Evolutionary conservation across 257 asterid genomes (phyloP), one percentile per base, ranked within the genome.

Genomic region (Dorcoceras hygrometricum): DNA sequence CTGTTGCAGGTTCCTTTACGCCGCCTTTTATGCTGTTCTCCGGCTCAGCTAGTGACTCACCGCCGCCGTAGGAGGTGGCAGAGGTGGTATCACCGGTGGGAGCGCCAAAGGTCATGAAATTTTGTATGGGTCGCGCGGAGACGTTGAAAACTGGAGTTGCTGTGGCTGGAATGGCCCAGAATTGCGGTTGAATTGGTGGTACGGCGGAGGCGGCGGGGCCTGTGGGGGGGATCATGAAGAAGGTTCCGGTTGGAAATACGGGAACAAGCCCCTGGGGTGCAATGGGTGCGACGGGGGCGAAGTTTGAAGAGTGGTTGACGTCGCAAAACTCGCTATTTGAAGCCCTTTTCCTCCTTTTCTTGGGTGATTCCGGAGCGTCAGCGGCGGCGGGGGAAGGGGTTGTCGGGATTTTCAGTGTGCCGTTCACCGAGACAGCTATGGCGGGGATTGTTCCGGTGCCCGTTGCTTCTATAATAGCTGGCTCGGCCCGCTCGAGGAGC

Each of bases 361-460:
- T 79, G 10, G 66, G 76, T 10, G 73, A 26, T 16, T 77, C 89
- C 6, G 75, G 77, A 0, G 65, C 81, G 23, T 74, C 16, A 20
- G 76, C 8, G 46, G 76, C 4, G 24, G 67, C 28, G 53, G 80
- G 23, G n/a, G 61, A 23, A 8, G 83, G 67, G 6, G 87, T 79
- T 23, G 86, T 81, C 1, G 96, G 97, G 46, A 87, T 90, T 58
- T 87, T 90, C 11, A 90, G 57, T 5, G 86, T 62, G 3, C 95
- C 97, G 73, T 89, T 89, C 11, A 89, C 95, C 0, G 96, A 83
- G 20, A 89, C 91, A 0, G 95, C 96, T 18, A 87, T 89, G 11
- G 96, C 96, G 0, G 96, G 95, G 0, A 87, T 72, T 12, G 91
- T 89, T 0, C 95, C 95, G 0, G 93, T 87, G 2, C 96, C 96